phyloP scores from a whole-genome alignment of 164 flowering plant species.

The Malania oleifera region DNA sequence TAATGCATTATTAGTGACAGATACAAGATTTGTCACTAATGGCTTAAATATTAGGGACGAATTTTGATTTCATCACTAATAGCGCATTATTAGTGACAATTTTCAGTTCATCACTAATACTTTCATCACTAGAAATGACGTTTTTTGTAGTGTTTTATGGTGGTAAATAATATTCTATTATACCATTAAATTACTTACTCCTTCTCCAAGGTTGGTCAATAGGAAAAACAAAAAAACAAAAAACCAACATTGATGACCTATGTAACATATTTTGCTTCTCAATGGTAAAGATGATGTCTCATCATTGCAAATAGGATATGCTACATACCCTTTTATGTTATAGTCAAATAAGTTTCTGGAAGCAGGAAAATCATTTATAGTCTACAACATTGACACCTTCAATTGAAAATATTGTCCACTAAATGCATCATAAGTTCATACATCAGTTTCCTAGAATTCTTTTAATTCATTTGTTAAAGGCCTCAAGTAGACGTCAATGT shows the following conservation, averaged over 20 bases:
- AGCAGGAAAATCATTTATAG: conserved; percentile 27
- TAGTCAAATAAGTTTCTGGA: conserved; percentile 21
- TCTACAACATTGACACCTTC: conserved; percentile 22
- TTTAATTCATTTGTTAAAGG: conserved; percentile 19
- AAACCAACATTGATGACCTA: conserved; percentile 17
- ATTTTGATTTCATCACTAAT: too few relatives aligned
- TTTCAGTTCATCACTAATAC: too few relatives aligned
- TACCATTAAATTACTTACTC: conserved; percentile 10
- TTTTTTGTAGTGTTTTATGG: too few relatives aligned
- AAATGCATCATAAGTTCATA: conserved; percentile 13
- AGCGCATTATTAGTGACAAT: too few relatives aligned
- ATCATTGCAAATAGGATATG: conserved; percentile 16
- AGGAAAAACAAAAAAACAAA: too few relatives aligned
- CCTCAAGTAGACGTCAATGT: conserved; percentile 21
- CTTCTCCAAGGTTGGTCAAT: neutral
- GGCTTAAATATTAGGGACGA: too few relatives aligned
- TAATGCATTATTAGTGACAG: too few relatives aligned
- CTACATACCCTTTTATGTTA: conserved; percentile 8
- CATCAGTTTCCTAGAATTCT: conserved; percentile 5
- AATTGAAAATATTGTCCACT: too few relatives aligned
- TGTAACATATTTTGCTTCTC: conserved; percentile 1
- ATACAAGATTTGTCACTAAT: too few relatives aligned
- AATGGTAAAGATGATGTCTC: neutral
- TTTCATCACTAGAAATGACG: too few relatives aligned
- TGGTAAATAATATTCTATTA: neutral